Evolutionary conservation across 352 stramenopile genomes (phyloP), one percentile per base, ranked within the genome.

Genomic region (Phytophthora pistaciae): DNA sequence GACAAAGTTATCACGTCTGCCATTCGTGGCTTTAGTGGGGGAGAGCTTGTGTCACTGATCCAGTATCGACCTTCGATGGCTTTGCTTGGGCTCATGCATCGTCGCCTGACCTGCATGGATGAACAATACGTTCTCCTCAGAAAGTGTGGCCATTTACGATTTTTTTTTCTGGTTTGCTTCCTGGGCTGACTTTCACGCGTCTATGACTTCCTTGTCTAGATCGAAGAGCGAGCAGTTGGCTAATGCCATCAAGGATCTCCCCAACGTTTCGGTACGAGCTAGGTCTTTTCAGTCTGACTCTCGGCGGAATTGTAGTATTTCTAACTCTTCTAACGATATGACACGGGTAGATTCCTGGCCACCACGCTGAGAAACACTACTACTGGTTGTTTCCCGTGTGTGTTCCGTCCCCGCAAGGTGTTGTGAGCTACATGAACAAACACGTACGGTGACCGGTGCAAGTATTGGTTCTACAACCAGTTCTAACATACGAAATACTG

Each of bases 311-410:
- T n/a, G n/a, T n/a, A n/a, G n/a, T n/a, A n/a, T n/a, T 49, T 23
- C 14, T 49, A 49, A 49, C 42, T n/a, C 8, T 11, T 18, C 16
- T 14, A 42, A 42, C 36, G 36, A 42, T 42, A 44, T 44, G 36
- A 44, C 29, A 5, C 55, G 38, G n/a, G 23, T 64, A 92, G 82
- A 84, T 95, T 36, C 89, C 89, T 42, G 89, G 87, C 3, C 62
- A 76, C 9, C 31, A 76, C 29, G 86, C 89, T 21, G 60, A 79
- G 4, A 85, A 87, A 27, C 89, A 96, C 75, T 92, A 86, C 64
- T 96, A 91, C 62, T 96, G 89, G 89, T 64, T 96, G 14, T 95
- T 94, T 46, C 89, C 89, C 3, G 82, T 96, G 52, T 78, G 90
- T 44, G 83, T 93, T 44, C 73, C 85, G 10, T 80, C 79, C 2